Evolutionary conservation across 2,329 filamentous ascomycete genomes (phyloP).

Genomic region (Microcyclospora pomicola): DNA sequence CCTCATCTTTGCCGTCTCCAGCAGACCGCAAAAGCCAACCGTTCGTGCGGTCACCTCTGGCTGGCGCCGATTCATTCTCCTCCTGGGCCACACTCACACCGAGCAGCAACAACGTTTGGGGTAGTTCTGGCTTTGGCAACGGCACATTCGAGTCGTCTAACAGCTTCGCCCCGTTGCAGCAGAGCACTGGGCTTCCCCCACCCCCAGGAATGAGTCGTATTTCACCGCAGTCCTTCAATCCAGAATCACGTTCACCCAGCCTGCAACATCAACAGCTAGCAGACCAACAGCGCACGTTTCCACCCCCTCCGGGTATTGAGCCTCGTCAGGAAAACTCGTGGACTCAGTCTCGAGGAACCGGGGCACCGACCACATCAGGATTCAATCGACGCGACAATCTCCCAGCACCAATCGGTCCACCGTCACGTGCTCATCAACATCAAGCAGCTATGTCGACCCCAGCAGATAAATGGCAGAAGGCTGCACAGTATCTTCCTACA

Average conservation of each 20-base stretch:
- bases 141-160: conserved; percentile 49
- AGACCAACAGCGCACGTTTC: conserved; percentile 15
- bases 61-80: conserved; percentile 10
- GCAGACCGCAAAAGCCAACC: conserved; percentile 23
- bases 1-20: conserved; percentile 32
- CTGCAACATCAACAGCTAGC: conserved; percentile 11
- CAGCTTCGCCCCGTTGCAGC: conserved; percentile 19
- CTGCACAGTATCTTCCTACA: conserved; percentile 12
- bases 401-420: conserved; percentile 23
- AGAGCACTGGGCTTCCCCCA: conserved; percentile 16
- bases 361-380: conserved; percentile 18
- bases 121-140: conserved; percentile 60
- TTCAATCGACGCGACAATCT: conserved; percentile 18
- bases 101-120: conserved; percentile 54
- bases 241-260: conserved; percentile 14
- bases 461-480: conserved; percentile 14
- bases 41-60: conserved; percentile 19
- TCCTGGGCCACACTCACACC: conserved; percentile 23
- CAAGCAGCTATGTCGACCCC: conserved; percentile 6
- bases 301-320: conserved; percentile 16
- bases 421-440: conserved; percentile 17
- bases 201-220: conserved; percentile 22
- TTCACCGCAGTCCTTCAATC: conserved; percentile 17
- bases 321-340: conserved; percentile 15
- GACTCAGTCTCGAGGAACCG: conserved; percentile 14